Conservation (phyloP, 139 green algal species). For the Picochlorum sp. region DNA sequence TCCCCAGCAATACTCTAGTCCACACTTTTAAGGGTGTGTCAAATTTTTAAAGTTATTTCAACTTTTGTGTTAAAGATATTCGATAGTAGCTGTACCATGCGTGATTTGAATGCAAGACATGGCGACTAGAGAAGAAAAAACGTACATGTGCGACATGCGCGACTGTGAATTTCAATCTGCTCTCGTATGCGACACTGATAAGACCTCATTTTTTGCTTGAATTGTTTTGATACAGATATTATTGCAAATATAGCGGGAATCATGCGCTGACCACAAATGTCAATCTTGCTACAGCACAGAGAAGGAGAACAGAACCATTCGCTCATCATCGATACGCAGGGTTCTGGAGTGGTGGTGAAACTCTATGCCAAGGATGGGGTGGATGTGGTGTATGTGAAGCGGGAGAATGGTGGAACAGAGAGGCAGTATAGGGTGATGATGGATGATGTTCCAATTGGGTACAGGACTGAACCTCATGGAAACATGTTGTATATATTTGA, state of each 20-base stretch:
- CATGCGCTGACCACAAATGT: slow-evolving; percentile 73
- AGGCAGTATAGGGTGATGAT: slow-evolving; percentile 60
- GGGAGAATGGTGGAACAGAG: slow-evolving; percentile 49
- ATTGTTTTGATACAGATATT: slow-evolving; percentile 35
- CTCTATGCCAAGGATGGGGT: slow-evolving; percentile 53
- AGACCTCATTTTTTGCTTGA: not conserved
- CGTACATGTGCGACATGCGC: too few species aligned
- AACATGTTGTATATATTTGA: slow-evolving; percentile 69
- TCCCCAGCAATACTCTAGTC: too few species aligned
- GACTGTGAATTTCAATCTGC: too few species aligned
- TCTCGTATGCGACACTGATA: not conserved
- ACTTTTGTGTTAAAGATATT: too few species aligned
- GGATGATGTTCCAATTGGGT: slow-evolving; percentile 65
- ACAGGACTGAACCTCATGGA: slow-evolving; percentile 52
- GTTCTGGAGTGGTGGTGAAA: slow-evolving; percentile 38
- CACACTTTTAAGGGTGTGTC: too few species aligned
- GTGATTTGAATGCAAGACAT: too few species aligned
- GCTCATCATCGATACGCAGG: slow-evolving; percentile 53
- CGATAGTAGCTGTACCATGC: too few species aligned
- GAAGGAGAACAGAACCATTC: slow-evolving; percentile 64
- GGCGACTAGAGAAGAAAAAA: too few species aligned
- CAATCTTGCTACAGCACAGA: slow-evolving; percentile 60
- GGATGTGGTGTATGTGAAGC: slow-evolving; percentile 56
- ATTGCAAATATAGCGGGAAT: slow-evolving; percentile 76
- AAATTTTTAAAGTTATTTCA: too few species aligned